Evolutionary conservation across 2,329 filamentous ascomycete genomes (phyloP).

Genomic region (Aspergillus pseudonomiae): DNA sequence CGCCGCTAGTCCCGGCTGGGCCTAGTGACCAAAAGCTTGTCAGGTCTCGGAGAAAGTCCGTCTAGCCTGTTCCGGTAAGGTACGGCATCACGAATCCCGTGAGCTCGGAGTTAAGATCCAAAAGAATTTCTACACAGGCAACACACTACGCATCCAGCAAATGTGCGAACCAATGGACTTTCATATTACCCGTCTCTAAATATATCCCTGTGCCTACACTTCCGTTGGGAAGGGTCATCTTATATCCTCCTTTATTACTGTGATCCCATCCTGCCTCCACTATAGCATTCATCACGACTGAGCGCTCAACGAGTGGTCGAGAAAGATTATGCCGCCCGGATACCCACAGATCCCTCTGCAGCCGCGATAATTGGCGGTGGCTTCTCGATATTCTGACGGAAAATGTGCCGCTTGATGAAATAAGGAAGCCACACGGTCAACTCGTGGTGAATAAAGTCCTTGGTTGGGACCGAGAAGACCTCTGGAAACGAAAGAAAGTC

Average conservation of each 20-base stretch:
- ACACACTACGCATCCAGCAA: no score
- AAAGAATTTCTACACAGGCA: no score
- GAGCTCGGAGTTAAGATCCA: neutral
- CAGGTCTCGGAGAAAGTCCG: neutral
- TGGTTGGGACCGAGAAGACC: conserved; percentile 60
- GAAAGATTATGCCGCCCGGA: neutral
- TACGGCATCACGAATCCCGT: neutral
- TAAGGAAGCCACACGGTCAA: conserved; percentile 59
- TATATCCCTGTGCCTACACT: neutral
- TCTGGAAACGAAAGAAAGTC: conserved; percentile 55
- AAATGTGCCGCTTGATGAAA: conserved; percentile 61
- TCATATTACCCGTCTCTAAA: neutral
- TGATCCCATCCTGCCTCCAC: neutral
- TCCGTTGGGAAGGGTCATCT: neutral
- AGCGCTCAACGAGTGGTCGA: neutral
- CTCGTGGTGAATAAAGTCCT: conserved; percentile 59
- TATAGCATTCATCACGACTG: neutral
- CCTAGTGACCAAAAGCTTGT: neutral
- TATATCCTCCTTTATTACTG: neutral
- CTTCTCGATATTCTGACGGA: conserved; percentile 48
- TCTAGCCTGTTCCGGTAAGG: neutral
- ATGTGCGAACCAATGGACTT: no score
- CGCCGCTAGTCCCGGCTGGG: neutral
- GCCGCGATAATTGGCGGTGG: conserved; percentile 29
- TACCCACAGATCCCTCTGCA: conserved; percentile 12